Percentiles rank a stretch among this genome's conserved stretches.
These are phyloP conservation scores for Comarum palustre DNA, from an alignment of 306 rosid species.

Conservation along the genomic window DNA sequence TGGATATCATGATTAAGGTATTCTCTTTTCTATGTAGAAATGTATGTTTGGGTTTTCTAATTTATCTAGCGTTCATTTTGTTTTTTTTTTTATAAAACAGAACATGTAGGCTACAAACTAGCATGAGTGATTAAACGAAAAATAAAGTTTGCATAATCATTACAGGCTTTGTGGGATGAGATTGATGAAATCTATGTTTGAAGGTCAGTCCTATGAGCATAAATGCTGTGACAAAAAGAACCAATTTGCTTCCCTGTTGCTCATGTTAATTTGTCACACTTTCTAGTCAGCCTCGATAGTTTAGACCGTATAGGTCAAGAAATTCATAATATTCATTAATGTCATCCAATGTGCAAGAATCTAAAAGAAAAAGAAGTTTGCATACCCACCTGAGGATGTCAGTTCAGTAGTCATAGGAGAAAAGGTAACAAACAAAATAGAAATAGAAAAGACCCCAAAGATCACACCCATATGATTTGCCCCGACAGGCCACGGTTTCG, in stretches of 20 bases:
- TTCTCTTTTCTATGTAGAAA: no score
- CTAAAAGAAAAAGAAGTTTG: no score
- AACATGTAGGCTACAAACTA: background rate
- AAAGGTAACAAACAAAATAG: background rate
- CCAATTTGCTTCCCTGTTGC: constrained; percentile 2
- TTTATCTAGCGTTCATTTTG: no score
- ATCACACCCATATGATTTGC: no score
- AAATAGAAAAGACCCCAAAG: no score
- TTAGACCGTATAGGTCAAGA: background rate
- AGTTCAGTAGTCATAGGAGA: background rate
- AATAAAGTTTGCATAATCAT: background rate
- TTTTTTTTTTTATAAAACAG: no score
- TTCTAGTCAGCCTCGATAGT: constrained; percentile 1
- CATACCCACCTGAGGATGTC: background rate
- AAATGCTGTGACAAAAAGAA: background rate
- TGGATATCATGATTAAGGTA: no score
- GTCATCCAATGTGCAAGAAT: constrained; percentile 12
- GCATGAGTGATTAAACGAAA: background rate
- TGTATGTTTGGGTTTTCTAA: no score
- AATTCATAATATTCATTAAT: background rate
- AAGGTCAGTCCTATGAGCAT: background rate
- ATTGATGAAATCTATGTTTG: background rate
- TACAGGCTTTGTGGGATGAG: background rate
- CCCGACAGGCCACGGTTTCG: no score
- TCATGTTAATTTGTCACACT: background rate